Evolutionary conservation across 768 basidiomycete species (phyloP).

Genomic region (Podaxis pistillaris): DNA sequence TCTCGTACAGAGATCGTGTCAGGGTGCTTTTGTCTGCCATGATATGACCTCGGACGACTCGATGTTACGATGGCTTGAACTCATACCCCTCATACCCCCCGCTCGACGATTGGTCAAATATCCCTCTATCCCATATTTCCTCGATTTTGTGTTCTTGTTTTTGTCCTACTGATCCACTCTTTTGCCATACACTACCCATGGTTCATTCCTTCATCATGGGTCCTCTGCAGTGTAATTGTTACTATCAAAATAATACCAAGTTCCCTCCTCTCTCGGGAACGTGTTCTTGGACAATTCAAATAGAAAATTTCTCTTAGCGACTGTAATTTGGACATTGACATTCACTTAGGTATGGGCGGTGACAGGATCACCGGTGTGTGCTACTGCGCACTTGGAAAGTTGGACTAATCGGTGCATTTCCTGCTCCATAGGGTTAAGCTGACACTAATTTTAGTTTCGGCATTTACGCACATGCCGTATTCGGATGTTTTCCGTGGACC

Average conservation of each 20-base stretch:
- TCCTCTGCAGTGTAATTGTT: constrained; percentile 4
- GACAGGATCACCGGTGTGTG: neutral
- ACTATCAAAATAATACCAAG: constrained; percentile 13
- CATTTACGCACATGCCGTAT: neutral
- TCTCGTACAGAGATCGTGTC: neutral
- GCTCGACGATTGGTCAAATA: neutral
- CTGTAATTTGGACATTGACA: too few species aligned
- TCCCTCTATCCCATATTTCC: neutral
- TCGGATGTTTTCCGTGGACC: neutral
- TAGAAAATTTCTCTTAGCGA: neutral
- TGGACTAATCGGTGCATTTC: neutral
- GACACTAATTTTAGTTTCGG: neutral
- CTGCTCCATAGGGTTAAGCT: neutral
- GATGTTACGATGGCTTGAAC: constrained; percentile 1
- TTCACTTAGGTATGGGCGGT: neutral
- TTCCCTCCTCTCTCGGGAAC: neutral
- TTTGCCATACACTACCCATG: constrained; percentile 7
- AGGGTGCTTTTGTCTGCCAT: neutral
- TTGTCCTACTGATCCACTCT: neutral
- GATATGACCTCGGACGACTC: neutral
- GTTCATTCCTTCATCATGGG: constrained; percentile 24
- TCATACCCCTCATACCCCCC: neutral
- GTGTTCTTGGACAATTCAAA: neutral
- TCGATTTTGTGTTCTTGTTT: neutral
- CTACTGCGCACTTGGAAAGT: neutral